These are phyloP conservation scores for Acer campestre DNA, from an alignment of 345 rosid genomes.

Conservation along the genomic window DNA sequence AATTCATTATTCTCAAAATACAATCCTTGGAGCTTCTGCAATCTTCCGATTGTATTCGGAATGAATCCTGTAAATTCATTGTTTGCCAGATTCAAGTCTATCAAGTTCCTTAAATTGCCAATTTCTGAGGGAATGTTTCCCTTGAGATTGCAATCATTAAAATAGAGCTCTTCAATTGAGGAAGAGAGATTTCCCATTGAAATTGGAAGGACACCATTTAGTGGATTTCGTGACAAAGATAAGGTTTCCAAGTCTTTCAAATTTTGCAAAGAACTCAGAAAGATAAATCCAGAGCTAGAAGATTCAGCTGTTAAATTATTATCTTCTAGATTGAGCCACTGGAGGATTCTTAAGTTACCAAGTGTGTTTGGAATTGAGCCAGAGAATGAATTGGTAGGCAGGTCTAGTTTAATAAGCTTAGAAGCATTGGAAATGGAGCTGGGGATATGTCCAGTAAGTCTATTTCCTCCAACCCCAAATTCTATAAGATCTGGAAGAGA, in stretches of 20 bases:
- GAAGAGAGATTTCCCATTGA: constrained; percentile 20
- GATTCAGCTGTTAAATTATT: constrained; percentile 10
- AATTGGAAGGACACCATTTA: background rate
- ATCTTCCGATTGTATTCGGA: constrained; percentile 19
- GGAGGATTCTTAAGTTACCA: constrained; percentile 20
- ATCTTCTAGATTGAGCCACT: background rate
- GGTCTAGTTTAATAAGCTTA: background rate
- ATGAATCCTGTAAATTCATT: constrained; percentile 5
- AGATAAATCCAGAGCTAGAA: constrained; percentile 1
- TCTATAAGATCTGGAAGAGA: background rate
- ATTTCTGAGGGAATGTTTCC: constrained; percentile 25
- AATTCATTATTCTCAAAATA: constrained; percentile 5
- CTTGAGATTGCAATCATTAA: background rate
- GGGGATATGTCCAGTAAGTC: background rate
- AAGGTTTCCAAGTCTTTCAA: constrained; percentile 1
- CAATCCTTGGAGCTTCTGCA: constrained; percentile 7
- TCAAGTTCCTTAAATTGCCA: constrained; percentile 13
- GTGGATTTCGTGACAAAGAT: background rate
- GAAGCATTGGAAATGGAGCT: constrained; percentile 3
- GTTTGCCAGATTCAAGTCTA: background rate
- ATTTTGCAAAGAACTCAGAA: constrained; percentile 16
- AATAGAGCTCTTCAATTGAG: background rate
- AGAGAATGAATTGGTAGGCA: constrained; percentile 4
- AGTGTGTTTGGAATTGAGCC: constrained; percentile 22
- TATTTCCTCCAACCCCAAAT: background rate